phyloP scores from a whole-genome alignment of 1,284 basidiomycete genomes.

The Sparassis latifolia region DNA sequence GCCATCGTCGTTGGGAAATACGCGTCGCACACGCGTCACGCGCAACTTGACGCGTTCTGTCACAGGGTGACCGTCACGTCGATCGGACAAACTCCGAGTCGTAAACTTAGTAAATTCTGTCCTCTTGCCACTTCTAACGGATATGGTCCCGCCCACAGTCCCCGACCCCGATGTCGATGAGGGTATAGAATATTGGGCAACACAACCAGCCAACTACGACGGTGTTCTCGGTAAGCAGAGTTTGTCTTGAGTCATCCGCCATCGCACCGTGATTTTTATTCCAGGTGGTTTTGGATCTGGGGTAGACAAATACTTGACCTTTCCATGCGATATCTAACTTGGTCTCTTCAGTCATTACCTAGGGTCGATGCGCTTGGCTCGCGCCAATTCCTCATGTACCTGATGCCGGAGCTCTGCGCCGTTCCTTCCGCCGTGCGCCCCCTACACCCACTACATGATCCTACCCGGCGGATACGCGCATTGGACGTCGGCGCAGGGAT shows the following conservation, averaged over 20 bases:
- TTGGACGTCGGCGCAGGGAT: slow-evolving; percentile 91
- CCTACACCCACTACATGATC: slow-evolving; percentile 12
- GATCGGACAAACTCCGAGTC: no score
- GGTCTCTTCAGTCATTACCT: slow-evolving; percentile 65
- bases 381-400: slow-evolving; percentile 75
- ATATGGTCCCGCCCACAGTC: background rate
- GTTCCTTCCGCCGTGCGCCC: slow-evolving; percentile 62
- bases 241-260: background rate
- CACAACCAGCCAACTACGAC: slow-evolving; percentile 66
- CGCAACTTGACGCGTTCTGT: slow-evolving; percentile 12
- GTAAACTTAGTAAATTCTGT: background rate
- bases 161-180: slow-evolving; percentile 48
- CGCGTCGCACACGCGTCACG: slow-evolving; percentile 11
- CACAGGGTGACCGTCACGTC: slow-evolving; percentile 1
- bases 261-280: slow-evolving; percentile 16
- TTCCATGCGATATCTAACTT: slow-evolving; percentile 1
- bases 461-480: slow-evolving; percentile 51
- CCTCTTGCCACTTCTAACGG: background rate
- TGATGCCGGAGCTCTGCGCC: slow-evolving; percentile 72
- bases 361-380: slow-evolving; percentile 85
- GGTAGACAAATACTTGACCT: slow-evolving; percentile 32
- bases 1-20: slow-evolving; percentile 15
- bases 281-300: slow-evolving; percentile 69
- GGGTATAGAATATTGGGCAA: slow-evolving; percentile 74
- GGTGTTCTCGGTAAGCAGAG: slow-evolving; percentile 53